Base-by-base conservation (phyloP, 805 yeast genomes). In the Yarrowia bubula region DNA sequence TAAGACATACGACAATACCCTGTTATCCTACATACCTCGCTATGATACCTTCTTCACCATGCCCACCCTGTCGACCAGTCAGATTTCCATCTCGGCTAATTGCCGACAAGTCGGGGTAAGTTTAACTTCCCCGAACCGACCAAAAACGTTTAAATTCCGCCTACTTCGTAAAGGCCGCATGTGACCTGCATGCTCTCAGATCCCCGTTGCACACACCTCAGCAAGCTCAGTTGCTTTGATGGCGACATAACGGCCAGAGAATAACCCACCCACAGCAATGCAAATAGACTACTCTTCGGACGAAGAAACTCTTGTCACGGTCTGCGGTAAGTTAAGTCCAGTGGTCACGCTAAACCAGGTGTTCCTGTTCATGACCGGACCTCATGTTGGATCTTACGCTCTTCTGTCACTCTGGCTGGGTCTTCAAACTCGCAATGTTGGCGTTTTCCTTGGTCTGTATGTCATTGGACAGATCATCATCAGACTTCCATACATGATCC, bases 321-420 rank as follows among this genome's bases (percentile, higher is more conserved):
- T 37, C 18, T 51, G 58, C 15, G 11, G 38, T 14, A 18, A 22
- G 7, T 18, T 51, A 6, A n/a, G 14, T 0, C 58, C 58, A 1
- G 43, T 51, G 3, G 14, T 14, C 8, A 51, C 58, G 1, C 43
- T 51, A n/a, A 51, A 51, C 58, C 58, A 51, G 43, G 32, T 51
- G 5, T 51, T 51, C 7, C 43, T 51, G 42, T 51, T 51, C 43
- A 51, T 51, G 58, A 51, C 58, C 2, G 58, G 58, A 1, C 58
- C 58, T 2, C 58, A 51, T 10, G 43, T 51, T 9, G 58, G 58
- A 14, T 9, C 58, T 8, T 51, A 51, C 35, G 58, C 58, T n/a
- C 58, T 51, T 2, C 17, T 51, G 4, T 51, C 43, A 1, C 33
- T 51, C 2, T 51, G 58, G 58, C 43, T 51, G 11, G 58, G 58